Evolutionary conservation across 2,329 filamentous ascomycete genomes (phyloP).

Genomic region (Botrytis medusae): DNA sequence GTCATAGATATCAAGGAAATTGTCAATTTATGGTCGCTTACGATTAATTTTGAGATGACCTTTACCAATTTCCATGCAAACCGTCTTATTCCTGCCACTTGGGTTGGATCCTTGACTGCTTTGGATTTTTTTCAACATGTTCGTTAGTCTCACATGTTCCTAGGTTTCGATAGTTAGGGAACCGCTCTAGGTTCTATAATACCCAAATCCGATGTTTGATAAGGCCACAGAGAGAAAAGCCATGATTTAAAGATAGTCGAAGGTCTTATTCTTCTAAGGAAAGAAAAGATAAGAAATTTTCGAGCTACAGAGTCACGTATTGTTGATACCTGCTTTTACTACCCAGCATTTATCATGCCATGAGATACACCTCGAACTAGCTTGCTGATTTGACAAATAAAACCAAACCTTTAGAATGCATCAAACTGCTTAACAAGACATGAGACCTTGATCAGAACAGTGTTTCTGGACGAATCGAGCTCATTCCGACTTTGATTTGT

Average conservation of each 20-base stretch:
- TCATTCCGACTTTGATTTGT: not conserved
- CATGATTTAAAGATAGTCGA: not conserved
- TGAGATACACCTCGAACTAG: not conserved
- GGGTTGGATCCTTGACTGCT: too few relatives aligned
- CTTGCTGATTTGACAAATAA: not conserved
- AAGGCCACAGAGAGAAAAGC: not conserved
- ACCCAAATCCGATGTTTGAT: not conserved
- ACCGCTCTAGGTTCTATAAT: not conserved
- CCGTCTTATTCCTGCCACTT: not conserved
- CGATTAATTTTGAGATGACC: not conserved
- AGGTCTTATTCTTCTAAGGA: not conserved
- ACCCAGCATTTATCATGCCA: accelerated
- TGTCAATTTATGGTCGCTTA: not conserved
- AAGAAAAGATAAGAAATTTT: accelerated
- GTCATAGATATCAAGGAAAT: too few relatives aligned
- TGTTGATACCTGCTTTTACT: accelerated
- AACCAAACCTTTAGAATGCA: accelerated
- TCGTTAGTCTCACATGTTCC: too few relatives aligned
- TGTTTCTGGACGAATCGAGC: accelerated
- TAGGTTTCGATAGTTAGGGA: too few relatives aligned
- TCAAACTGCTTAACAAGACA: accelerated
- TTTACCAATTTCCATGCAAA: too few relatives aligned
- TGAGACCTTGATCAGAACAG: accelerated
- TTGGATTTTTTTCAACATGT: accelerated
- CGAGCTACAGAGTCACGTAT: not conserved